Evolutionary conservation across 768 basidiomycete genomes (phyloP).

Genomic region (Termitomyces sp.): DNA sequence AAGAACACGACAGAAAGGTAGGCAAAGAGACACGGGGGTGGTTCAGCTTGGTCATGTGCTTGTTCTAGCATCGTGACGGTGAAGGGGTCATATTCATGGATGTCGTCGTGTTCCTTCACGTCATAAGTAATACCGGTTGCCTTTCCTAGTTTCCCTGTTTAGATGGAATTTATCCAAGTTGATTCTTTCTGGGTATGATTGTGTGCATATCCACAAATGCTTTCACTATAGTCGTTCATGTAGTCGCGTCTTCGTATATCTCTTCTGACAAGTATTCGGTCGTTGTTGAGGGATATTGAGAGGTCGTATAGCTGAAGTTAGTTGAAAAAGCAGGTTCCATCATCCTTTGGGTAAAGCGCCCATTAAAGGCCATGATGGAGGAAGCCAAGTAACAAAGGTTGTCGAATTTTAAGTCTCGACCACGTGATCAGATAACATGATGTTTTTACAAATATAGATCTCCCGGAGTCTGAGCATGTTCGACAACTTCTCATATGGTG

Average conservation of each 20-base stretch:
- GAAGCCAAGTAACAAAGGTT: no score
- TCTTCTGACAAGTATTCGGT: background rate
- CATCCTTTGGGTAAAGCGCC: background rate
- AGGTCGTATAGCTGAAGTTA: no score
- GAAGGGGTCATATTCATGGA: slow-evolving; percentile 11
- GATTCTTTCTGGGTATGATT: background rate
- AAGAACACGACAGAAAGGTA: no score
- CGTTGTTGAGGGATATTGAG: background rate
- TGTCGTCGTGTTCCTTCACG: slow-evolving; percentile 1
- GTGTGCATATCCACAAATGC: slow-evolving; percentile 31
- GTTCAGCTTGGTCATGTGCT: background rate
- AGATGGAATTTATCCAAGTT: background rate
- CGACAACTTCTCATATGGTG: slow-evolving; percentile 75
- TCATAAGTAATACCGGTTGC: background rate
- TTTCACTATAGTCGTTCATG: slow-evolving; percentile 20
- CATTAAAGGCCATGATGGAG: slow-evolving; percentile 8
- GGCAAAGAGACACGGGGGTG: background rate
- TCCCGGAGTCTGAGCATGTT: slow-evolving; percentile 67
- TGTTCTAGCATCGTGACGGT: background rate
- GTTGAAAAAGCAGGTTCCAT: background rate
- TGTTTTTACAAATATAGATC: slow-evolving; percentile 83
- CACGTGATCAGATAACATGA: no score
- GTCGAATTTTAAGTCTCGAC: no score
- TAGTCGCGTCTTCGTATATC: slow-evolving; percentile 11
- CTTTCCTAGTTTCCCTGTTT: slow-evolving; percentile 3